Evolutionary conservation across 2,329 filamentous ascomycete species (phyloP).

Genomic region (Arthrobotrys entomopaga): DNA sequence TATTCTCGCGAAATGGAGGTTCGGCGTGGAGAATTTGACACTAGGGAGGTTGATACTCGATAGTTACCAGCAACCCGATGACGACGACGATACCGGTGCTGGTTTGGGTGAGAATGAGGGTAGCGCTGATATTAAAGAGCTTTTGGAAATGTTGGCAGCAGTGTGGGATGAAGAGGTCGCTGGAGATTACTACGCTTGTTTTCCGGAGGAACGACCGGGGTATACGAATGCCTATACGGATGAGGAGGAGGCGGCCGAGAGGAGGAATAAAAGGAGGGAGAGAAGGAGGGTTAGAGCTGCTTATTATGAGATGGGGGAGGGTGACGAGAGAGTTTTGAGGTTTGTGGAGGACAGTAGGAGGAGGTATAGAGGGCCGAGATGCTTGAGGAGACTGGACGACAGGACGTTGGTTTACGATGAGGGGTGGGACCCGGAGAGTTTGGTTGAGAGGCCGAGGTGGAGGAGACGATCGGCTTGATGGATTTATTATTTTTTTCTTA

Average conservation of each 20-base stretch:
- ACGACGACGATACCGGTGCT: background rate
- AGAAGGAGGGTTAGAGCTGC: background rate
- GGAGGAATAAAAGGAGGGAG: background rate
- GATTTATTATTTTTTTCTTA: no score
- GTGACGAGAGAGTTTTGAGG: background rate
- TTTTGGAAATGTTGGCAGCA: conserved; percentile 25
- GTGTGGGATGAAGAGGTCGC: conserved; percentile 39
- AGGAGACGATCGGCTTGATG: no score
- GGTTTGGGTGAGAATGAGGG: background rate
- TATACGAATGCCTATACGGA: background rate
- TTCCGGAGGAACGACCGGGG: conserved; percentile 10
- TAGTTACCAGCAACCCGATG: conserved; percentile 15
- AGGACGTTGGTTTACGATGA: conserved; percentile 7
- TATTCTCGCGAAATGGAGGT: conserved; percentile 24
- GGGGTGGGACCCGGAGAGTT: no score
- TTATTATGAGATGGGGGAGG: background rate
- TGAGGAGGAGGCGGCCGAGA: background rate
- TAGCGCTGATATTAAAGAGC: conserved; percentile 13
- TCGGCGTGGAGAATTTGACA: conserved; percentile 10
- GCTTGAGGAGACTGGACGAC: conserved; percentile 40
- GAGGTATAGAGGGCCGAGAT: conserved; percentile 27
- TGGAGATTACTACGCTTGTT: background rate
- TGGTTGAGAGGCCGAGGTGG: no score
- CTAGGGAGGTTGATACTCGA: conserved; percentile 28
- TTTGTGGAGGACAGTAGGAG: conserved; percentile 12